Base-by-base conservation (phyloP, 495 filamentous ascomycete genomes). In the Rusavskia elegans region DNA sequence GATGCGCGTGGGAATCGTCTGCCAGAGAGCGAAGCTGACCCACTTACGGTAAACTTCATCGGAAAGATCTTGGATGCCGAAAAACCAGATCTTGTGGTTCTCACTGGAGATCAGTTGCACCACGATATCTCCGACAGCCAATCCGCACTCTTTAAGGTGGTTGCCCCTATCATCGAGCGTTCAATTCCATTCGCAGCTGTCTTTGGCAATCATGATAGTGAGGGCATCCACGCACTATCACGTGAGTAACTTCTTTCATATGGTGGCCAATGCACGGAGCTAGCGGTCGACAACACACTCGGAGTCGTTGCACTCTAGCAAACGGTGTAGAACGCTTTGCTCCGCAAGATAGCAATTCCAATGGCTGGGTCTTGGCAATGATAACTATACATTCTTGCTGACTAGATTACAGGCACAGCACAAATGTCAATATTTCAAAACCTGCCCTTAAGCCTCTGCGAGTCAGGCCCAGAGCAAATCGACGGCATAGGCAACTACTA, bases 101-200 rank as follows among this genome's bases (percentile, higher is more conserved):
- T 67, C 37, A 64, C 60, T 57, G 60, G 62, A 62, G 64, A 67
- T 61, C 62, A 66, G 56, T 54, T 67, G 51, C 58, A 67, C 57
- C 61, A 64, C 49, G 60, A 62, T 42, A 63, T 65, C 55, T 48
- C 48, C 42, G 65, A 70, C 55, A 67, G 57, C 57, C 63, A 70
- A 59, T 60, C 66, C 57, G 53, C 64, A 45, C 61, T 70, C 37
- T 67, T 70, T 50, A 70, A 70, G 58, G 64, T 70, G 21, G 63
- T 65, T 61, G 58, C 57, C 50, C 64, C 60, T 60, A 55, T 67
- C 38, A 63, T 67, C 48, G 54, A 63, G 52, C 64, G 64, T 55
- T 63, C 57, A 41, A 63, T 64, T 38, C 64, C 64, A 55, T 67
- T 60, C 51, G 63, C 62, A 58, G 62, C 59, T 51, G 60, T 66